Evolutionary conservation across 2,329 filamentous ascomycete species (phyloP).

Genomic region (Sordariomycetes sp.): DNA sequence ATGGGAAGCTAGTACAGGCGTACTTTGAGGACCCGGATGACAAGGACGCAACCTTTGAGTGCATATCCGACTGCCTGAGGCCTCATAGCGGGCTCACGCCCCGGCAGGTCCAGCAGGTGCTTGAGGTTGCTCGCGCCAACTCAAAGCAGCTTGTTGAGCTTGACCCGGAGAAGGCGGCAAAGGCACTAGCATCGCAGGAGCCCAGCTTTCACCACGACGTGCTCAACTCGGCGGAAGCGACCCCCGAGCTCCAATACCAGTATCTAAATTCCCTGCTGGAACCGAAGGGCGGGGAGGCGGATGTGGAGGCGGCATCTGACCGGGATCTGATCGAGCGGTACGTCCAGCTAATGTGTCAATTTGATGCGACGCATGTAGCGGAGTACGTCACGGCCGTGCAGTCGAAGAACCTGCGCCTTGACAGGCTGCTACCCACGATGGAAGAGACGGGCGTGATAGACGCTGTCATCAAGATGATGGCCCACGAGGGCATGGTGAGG

Average conservation of each 20-base stretch:
- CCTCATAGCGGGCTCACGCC: conserved; percentile 50
- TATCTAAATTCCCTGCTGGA: conserved; percentile 73
- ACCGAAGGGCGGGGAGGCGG: conserved; percentile 26
- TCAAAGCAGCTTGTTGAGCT: conserved; percentile 57
- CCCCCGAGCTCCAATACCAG: conserved; percentile 57
- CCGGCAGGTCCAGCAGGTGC: conserved; percentile 64
- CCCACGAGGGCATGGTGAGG: conserved; percentile 72
- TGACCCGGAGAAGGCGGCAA: conserved; percentile 54
- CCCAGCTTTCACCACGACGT: conserved; percentile 57
- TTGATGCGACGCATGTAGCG: conserved; percentile 71
- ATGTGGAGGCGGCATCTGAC: conserved; percentile 24
- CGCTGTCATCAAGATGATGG: conserved; percentile 84
- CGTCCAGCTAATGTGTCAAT: conserved; percentile 82
- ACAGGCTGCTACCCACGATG: conserved; percentile 74
- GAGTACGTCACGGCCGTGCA: conserved; percentile 72
- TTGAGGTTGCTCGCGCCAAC: conserved; percentile 53
- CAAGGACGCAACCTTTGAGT: conserved; percentile 64
- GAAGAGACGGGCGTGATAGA: conserved; percentile 86
- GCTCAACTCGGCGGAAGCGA: conserved; percentile 49
- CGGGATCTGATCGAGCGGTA: conserved; percentile 69
- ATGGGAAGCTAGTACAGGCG: conserved; percentile 63
- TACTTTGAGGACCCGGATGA: conserved; percentile 82
- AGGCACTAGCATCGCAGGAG: conserved; percentile 50
- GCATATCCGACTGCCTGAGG: conserved; percentile 64
- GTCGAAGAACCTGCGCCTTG: conserved; percentile 66